Evolutionary conservation across 2,329 filamentous ascomycete species (phyloP).

Genomic region (Berkeleyomyces basicola): DNA sequence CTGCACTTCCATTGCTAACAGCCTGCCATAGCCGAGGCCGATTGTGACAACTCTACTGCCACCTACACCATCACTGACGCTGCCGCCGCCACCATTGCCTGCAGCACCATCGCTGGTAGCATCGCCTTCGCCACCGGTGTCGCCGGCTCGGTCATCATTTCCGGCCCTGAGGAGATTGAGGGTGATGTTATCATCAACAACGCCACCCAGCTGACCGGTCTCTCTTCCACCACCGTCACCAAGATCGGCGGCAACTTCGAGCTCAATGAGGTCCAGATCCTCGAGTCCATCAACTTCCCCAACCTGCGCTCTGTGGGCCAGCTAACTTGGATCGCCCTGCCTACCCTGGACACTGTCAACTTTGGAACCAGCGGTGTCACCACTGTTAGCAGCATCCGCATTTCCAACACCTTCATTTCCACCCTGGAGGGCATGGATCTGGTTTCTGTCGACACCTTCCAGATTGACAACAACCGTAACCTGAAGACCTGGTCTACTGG

Average conservation of each 20-base stretch:
- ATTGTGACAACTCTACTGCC: slow-evolving; percentile 20
- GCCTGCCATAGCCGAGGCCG: slow-evolving; percentile 6
- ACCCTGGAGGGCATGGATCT: slow-evolving; percentile 70
- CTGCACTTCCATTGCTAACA: neutral
- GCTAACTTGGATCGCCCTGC: slow-evolving; percentile 59
- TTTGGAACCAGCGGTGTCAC: slow-evolving; percentile 42
- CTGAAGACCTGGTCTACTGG: slow-evolving; percentile 61
- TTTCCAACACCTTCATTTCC: slow-evolving; percentile 73
- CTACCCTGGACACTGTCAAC: slow-evolving; percentile 33
- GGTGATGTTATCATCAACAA: slow-evolving; percentile 45
- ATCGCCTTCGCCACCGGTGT: slow-evolving; percentile 24
- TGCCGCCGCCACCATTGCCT: slow-evolving; percentile 45
- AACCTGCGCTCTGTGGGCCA: slow-evolving; percentile 45
- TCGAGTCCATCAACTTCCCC: slow-evolving; percentile 52
- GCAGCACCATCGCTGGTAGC: slow-evolving; percentile 47
- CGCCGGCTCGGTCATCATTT: slow-evolving; percentile 41
- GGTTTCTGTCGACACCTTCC: slow-evolving; percentile 50
- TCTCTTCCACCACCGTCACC: slow-evolving; percentile 44
- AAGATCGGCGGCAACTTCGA: slow-evolving; percentile 54
- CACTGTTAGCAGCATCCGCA: slow-evolving; percentile 49
- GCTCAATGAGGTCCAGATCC: slow-evolving; percentile 49
- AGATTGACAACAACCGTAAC: slow-evolving; percentile 81
- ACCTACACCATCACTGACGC: slow-evolving; percentile 41
- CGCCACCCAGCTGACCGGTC: slow-evolving; percentile 37
- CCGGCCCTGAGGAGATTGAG: slow-evolving; percentile 39